These are phyloP conservation scores for Dionaea muscipula DNA, from an alignment of 179 eudicot species.

Conservation along the genomic window DNA sequence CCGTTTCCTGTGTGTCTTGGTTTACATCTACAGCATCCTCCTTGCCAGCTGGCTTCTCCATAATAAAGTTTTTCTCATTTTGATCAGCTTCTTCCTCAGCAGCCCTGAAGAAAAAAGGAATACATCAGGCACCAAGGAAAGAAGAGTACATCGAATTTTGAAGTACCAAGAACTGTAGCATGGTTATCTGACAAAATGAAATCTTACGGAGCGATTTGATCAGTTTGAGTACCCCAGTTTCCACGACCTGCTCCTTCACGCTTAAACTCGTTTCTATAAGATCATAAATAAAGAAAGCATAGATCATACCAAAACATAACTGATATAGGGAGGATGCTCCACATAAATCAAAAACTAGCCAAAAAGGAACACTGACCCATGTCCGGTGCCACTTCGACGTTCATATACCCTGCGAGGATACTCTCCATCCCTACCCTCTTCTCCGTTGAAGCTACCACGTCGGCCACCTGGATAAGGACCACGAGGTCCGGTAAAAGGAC, in stretches of 20 bases:
- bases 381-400: conserved; percentile 87
- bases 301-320: neutral
- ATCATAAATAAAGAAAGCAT: neutral
- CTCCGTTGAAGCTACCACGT: conserved; percentile 57
- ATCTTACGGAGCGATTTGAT: conserved; percentile 59
- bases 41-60: conserved; percentile 35
- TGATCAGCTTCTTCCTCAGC: conserved; percentile 37
- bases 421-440: conserved; percentile 64
- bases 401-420: conserved; percentile 53
- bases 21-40: conserved; percentile 41
- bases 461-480: conserved; percentile 67
- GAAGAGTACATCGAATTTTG: neutral
- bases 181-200: neutral
- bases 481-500: conserved; percentile 53
- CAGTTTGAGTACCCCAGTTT: conserved; percentile 76
- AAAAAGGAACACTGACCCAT: conserved; percentile 34
- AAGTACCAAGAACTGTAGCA: neutral
- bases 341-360: neutral
- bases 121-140: conserved; percentile 1
- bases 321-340: neutral
- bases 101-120: conserved; percentile 21
- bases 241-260: conserved; percentile 94
- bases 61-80: conserved; percentile 36
- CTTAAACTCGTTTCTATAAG: conserved; percentile 51
- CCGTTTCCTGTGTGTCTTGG: conserved; percentile 52